phyloP scores from a whole-genome alignment of 164 flowering plant species.

The Cinnamomum micranthum region DNA sequence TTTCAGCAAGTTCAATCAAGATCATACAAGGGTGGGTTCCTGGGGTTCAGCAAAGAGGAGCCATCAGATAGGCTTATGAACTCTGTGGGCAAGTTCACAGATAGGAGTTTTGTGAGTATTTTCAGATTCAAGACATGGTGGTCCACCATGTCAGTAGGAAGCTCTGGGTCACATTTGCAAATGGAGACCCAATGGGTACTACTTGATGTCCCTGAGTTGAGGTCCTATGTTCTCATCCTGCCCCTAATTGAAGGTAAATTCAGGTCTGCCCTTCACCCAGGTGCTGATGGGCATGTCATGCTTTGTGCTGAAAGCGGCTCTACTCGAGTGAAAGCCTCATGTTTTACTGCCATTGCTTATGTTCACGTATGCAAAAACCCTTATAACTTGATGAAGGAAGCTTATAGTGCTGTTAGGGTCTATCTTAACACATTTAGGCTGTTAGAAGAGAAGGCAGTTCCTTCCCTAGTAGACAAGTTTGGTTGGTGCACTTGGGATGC shows the following conservation, averaged over 20 bases:
- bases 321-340: constrained; percentile 30
- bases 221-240: constrained; percentile 64
- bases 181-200: constrained; percentile 82
- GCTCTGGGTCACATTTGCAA: constrained; percentile 65
- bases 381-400: constrained; percentile 68
- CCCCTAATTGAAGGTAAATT: constrained; percentile 58
- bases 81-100: constrained; percentile 55
- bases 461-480: constrained; percentile 58
- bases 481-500: constrained; percentile 99
- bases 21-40: constrained; percentile 37
- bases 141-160: constrained; percentile 82
- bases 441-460: constrained; percentile 63
- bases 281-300: constrained; percentile 53
- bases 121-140: constrained; percentile 94
- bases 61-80: constrained; percentile 46
- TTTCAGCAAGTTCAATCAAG: constrained; percentile 36
- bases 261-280: constrained; percentile 70
- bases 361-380: constrained; percentile 72
- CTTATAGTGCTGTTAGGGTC: constrained; percentile 56
- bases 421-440: constrained; percentile 70
- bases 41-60: constrained; percentile 42
- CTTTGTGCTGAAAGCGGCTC: constrained; percentile 75
- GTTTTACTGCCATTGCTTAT: constrained; percentile 54
- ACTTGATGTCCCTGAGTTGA: constrained; percentile 63
- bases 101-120: constrained; percentile 53